Base-by-base conservation (phyloP, 305 asterid genomes). In the Fraxinus angustifolia region DNA sequence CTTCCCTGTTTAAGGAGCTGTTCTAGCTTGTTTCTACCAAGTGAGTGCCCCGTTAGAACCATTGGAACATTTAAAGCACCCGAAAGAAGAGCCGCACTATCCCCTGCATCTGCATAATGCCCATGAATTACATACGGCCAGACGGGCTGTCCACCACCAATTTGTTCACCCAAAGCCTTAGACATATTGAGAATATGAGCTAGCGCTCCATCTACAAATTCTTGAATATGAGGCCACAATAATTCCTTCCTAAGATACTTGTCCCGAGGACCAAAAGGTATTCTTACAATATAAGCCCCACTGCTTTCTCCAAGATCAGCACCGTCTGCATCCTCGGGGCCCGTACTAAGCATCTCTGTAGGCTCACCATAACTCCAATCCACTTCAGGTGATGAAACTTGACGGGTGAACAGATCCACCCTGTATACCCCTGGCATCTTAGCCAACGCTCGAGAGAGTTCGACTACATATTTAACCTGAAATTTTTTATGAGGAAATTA, bases 361-460 rank as follows among this genome's bases (percentile, higher is more conserved):
- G 98, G 97, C 83, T 93, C 97, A 1, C 94, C 98, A n/a, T 93
- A 93, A 79, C 94, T 93, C 94, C 93, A 92, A 71, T 90, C 95
- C 19, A 93, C 93, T 71, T 93, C 98, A 0, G 98, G 88, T 42
- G 97, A 90, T 48, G 90, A 87, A n/a, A 93, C 83, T 87, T 93
- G 98, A 19, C 98, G 88, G 34, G 98, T 93, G 84, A 93, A 87
- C 10, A 93, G 87, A 83, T 93, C 98, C 53, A 93, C 98, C 50
- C 98, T 84, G 28, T 93, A 92, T 30, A 93, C 97, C 6, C 93
- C 93, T 0, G 96, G 93, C 90, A 88, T 93, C 79, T 86, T 90
- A 10, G 98, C 98, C 0, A 95, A 93, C 17, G 98, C 97, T 73
- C 92, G 89, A 31, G 99, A 97, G 71, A 95, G 91, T 87, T 95